Percentiles rank a stretch among this genome's conserved stretches.
phyloP scores from a whole-genome alignment of 2,329 filamentous ascomycete genomes.

The Epichloe aotearoae region DNA sequence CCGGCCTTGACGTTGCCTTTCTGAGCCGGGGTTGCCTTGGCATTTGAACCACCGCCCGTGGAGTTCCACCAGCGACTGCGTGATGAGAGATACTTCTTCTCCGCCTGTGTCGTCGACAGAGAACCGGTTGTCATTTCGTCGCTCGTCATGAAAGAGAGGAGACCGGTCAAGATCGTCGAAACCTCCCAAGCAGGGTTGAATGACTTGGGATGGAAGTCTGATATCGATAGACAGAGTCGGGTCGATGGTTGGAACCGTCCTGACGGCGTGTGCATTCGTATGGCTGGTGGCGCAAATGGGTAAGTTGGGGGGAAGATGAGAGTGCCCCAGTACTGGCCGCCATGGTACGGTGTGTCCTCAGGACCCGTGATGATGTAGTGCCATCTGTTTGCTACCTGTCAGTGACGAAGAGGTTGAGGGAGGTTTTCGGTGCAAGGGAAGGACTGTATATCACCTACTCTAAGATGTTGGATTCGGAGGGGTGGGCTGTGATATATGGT shows the following conservation, averaged over 20 bases:
- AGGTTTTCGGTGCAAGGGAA: neutral
- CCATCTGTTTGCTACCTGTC: conserved; percentile 43
- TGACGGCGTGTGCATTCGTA: conserved; percentile 96
- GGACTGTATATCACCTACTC: conserved; percentile 39
- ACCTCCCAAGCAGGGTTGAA: conserved; percentile 99
- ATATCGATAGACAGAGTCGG: conserved; percentile 86
- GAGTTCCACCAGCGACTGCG: conserved; percentile 93
- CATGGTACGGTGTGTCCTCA: conserved; percentile 83
- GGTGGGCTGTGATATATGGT: conserved; percentile 79
- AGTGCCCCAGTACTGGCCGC: conserved; percentile 96
- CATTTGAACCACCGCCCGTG: conserved; percentile 70
- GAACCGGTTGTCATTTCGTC: conserved; percentile 98
- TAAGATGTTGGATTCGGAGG: conserved; percentile 80
- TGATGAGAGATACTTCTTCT: conserved; percentile 65
- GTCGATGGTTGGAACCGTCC: conserved; percentile 91
- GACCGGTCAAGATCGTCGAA: conserved; percentile 84
- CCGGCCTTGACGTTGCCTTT: conserved; percentile 82
- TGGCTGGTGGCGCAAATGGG: conserved; percentile 90
- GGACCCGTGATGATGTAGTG: conserved; percentile 94
- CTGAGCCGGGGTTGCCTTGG: conserved; percentile 35
- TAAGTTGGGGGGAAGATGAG: conserved; percentile 96
- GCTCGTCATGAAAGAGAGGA: conserved; percentile 95
- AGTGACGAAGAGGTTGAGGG: neutral
- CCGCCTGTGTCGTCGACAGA: conserved; percentile 60
- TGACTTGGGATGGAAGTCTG: conserved; percentile 92